A percentile compares a stretch with the other conserved stretches of the same genome.
Conservation (phyloP, 345 rosid genomes). For the Acer campestre region DNA sequence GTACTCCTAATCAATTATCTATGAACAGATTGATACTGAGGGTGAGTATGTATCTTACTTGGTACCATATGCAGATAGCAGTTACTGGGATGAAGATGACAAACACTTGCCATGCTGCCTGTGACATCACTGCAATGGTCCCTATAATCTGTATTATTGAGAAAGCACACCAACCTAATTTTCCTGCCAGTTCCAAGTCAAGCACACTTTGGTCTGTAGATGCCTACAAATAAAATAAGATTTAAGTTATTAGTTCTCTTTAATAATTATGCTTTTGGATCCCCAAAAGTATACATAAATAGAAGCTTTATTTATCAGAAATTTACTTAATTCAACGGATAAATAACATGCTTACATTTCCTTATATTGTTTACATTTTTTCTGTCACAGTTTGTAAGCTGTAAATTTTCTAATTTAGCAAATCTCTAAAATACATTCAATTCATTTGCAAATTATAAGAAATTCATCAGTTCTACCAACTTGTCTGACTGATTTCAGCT, state of each 20-base stretch:
- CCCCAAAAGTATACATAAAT: not conserved
- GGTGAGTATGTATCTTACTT: slow-evolving; percentile 47
- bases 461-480: not conserved
- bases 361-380: not conserved
- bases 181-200: slow-evolving; percentile 82
- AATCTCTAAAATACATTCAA: not conserved
- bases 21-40: not conserved
- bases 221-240: slow-evolving; percentile 48
- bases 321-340: not conserved
- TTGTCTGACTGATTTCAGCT: not conserved
- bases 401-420: not conserved
- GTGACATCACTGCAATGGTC: slow-evolving; percentile 86
- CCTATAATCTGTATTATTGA: slow-evolving; percentile 80
- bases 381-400: not conserved
- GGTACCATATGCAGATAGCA: slow-evolving; percentile 90
- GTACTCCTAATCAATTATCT: not conserved
- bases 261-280: not conserved
- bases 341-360: not conserved
- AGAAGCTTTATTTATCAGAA: not conserved
- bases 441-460: not conserved
- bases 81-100: slow-evolving; percentile 96
- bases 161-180: slow-evolving; percentile 92
- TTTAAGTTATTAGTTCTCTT: not conserved
- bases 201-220: slow-evolving; percentile 91
- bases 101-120: slow-evolving; percentile 97